phyloP scores from a whole-genome alignment of 1,284 basidiomycete genomes.

The Boletellus deceptivus region DNA sequence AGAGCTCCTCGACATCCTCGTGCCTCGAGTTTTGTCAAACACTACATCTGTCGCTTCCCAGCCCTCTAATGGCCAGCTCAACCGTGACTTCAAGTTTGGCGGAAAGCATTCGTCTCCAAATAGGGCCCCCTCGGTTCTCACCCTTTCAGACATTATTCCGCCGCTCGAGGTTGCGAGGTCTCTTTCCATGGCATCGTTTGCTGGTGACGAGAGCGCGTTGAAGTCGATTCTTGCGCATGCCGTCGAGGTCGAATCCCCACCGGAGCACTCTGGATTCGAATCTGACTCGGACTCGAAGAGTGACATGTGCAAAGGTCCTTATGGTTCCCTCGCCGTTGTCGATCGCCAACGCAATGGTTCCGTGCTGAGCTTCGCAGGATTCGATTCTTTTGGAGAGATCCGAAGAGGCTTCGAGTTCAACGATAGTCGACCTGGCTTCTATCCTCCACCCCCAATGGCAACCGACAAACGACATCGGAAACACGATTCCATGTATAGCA shows the following conservation, averaged over 20 bases:
- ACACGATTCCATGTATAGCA: constrained; percentile 69
- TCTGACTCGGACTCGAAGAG: constrained; percentile 46
- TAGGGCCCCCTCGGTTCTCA: constrained; percentile 36
- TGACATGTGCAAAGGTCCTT: constrained; percentile 23
- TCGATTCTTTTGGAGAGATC: constrained; percentile 73
- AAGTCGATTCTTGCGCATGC: constrained; percentile 59
- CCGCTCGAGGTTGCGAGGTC: constrained; percentile 50
- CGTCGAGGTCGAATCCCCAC: constrained; percentile 32
- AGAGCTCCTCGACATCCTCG: constrained; percentile 25
- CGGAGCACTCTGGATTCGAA: constrained; percentile 39
- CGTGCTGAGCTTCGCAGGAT: constrained; percentile 61
- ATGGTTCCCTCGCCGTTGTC: constrained; percentile 9
- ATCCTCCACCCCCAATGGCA: constrained; percentile 48
- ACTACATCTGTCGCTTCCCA: constrained; percentile 42
- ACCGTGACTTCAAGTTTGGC: constrained; percentile 71
- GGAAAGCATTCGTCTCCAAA: constrained; percentile 41
- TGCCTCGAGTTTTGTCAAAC: constrained; percentile 26
- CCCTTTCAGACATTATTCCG: constrained; percentile 73
- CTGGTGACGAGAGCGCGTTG: constrained; percentile 54
- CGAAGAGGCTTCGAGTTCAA: constrained; percentile 71
- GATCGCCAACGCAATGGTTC: constrained; percentile 52
- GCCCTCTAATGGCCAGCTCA: constrained; percentile 61
- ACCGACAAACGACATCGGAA: constrained; percentile 40
- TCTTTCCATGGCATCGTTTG: constrained; percentile 44
- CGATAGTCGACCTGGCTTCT: constrained; percentile 60